Evolutionary conservation across 495 filamentous ascomycete species (phyloP).

Genomic region (Glutinoglossum americanum): DNA sequence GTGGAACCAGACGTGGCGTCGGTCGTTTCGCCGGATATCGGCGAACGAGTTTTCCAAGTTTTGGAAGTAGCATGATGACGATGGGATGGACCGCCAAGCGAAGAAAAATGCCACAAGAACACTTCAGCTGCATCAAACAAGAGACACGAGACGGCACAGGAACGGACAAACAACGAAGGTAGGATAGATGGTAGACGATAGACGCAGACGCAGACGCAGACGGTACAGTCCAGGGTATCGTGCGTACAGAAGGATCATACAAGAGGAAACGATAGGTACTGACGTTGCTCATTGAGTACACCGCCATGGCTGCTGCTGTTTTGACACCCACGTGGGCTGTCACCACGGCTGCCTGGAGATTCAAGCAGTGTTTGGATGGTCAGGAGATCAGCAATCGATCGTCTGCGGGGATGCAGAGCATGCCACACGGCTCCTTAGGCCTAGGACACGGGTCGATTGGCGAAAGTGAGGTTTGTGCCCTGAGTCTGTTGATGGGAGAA

Average conservation of each 20-base stretch:
- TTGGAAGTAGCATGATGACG: not conserved
- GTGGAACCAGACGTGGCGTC: not conserved
- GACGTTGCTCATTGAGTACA: not conserved
- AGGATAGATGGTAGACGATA: no score
- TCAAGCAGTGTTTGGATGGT: not conserved
- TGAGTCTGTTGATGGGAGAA: not conserved
- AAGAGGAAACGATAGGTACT: not conserved
- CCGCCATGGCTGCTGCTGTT: not conserved
- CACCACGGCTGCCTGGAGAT: not conserved
- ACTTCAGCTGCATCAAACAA: not conserved
- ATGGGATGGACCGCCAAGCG: not conserved
- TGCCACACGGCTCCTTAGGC: no score
- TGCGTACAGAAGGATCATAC: not conserved
- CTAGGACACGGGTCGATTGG: not conserved
- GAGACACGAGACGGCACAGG: not conserved
- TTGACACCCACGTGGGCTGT: not conserved
- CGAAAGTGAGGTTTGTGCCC: not conserved
- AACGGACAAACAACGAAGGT: no score
- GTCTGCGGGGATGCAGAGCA: no score
- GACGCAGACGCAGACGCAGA: not conserved
- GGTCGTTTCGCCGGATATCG: not conserved
- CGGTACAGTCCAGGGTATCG: not conserved
- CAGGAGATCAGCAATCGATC: not conserved
- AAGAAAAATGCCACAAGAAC: not conserved
- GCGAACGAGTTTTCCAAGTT: not conserved